Conservation (phyloP, 371 early-diverging fungal species). For the Apophysomyces elegans region DNA sequence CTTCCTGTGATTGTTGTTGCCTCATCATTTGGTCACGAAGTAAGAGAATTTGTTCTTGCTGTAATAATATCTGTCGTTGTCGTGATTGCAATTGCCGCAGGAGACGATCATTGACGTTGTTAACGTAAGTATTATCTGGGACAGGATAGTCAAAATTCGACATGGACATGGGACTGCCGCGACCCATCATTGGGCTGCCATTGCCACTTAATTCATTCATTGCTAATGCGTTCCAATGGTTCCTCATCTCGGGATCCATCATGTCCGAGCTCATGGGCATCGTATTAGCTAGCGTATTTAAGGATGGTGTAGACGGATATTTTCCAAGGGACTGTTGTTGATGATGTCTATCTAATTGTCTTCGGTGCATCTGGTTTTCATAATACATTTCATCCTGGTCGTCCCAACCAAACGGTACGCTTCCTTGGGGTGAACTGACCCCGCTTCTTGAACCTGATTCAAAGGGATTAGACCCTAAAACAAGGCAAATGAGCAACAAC, state of each 20-base stretch:
- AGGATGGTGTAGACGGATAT: slow-evolving; percentile 22
- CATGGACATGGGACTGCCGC: slow-evolving; percentile 6
- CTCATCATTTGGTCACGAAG: slow-evolving; percentile 48
- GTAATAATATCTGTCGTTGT: slow-evolving; percentile 46
- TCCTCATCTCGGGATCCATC: slow-evolving; percentile 5
- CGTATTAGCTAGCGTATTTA: slow-evolving; percentile 12
- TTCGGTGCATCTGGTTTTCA: slow-evolving; percentile 14
- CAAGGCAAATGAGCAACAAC: background rate
- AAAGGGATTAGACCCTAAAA: slow-evolving; percentile 14
- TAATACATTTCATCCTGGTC: slow-evolving; percentile 20
- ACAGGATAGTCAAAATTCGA: slow-evolving; percentile 11
- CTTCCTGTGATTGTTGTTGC: slow-evolving; percentile 30
- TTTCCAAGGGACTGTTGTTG: slow-evolving; percentile 21
- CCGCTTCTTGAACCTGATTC: slow-evolving; percentile 20
- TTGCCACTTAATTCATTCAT: slow-evolving; percentile 7
- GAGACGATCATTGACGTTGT: slow-evolving; percentile 35
- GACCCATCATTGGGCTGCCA: slow-evolving; percentile 1
- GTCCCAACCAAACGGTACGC: slow-evolving; percentile 20
- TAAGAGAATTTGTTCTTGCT: slow-evolving; percentile 47
- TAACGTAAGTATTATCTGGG: background rate
- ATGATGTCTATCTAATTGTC: background rate
- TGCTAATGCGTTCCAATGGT: slow-evolving; percentile 4
- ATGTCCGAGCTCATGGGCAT: slow-evolving; percentile 15
- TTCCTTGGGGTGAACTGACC: slow-evolving; percentile 12
- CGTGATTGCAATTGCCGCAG: slow-evolving; percentile 45